Evolutionary conservation across 2,329 filamentous ascomycete genomes (phyloP), one percentile per base, ranked within the genome.

Genomic region (Ascochyta fabae): DNA sequence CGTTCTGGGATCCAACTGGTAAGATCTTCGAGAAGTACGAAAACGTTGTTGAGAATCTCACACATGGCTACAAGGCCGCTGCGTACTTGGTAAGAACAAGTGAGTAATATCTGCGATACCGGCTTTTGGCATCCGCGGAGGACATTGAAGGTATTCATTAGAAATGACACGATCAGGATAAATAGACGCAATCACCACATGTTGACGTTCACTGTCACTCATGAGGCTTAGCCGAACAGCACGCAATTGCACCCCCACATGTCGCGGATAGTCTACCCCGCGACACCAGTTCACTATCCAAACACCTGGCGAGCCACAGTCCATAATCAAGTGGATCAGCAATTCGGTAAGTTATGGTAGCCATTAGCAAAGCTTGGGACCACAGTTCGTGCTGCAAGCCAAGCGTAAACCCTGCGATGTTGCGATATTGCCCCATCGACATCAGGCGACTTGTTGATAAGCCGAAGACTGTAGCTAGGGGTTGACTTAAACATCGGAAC

Each of bases 221-320:
- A 19, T 23, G 7, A 12, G 15, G 24, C 23, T 38, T 26, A 51
- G 43, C 36, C 43, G 43, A 53, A 24, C 33, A 48, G 19, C 45
- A 55, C 52, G 52, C 46, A 55, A 55, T 49, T 12, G 5, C 26
- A 45, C 52, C 45, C 52, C 52, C 40, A 48, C 52, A 49, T 55
- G 52, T 55, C 52, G 52, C 36, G 42, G 33, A 44, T 27, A 15
- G 9, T 16, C 22, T 45, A 49, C 45, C 51, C 51, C 51, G 51
- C 51, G 45, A 49, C 40, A 55, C 33, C 29, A 34, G 23, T 24
- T 16, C 16, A 16, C 15, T 31, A 31, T 44, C 35, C 22, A 40
- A 23, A 29, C 22, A 36, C 2, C 13, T n/a, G 44, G 44, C 34
- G 7, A 44, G 26, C 26, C 6, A 35, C 19, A 15, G 3, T 29